Conservation (phyloP, 78 protist genomes). For the Protostelium mycophagum region DNA sequence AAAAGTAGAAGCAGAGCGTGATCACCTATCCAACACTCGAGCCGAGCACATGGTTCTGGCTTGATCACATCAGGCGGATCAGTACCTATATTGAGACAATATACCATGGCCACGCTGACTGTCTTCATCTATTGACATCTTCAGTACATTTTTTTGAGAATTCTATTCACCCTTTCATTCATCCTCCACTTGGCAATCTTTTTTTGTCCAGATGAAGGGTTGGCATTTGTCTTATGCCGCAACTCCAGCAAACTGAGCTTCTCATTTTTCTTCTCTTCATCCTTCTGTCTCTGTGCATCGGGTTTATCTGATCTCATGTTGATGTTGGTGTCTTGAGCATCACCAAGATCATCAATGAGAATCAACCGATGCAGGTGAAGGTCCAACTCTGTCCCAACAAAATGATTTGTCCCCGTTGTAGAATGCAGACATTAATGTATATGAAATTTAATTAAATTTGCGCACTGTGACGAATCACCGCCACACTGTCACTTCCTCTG, state of each 20-base stretch:
- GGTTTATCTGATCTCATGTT: too few species aligned
- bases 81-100: conserved; percentile 83
- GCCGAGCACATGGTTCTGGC: conserved; percentile 61
- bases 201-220: not conserved
- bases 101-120: conserved; percentile 46
- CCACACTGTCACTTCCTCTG: too few species aligned
- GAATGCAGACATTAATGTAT: too few species aligned
- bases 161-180: not conserved
- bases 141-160: not conserved
- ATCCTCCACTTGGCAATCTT: not conserved
- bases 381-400: too few species aligned
- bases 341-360: too few species aligned
- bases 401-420: too few species aligned
- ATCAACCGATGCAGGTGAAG: too few species aligned
- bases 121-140: conserved; percentile 45
- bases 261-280: too few species aligned
- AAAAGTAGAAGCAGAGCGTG: not conserved
- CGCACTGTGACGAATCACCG: too few species aligned
- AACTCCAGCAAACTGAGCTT: not conserved
- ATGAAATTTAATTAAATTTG: too few species aligned
- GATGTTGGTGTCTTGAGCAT: too few species aligned
- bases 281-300: too few species aligned
- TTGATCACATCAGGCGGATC: conserved; percentile 84
- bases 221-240: not conserved
- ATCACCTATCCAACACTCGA: conserved; percentile 74